Conservation (phyloP, 2,329 filamentous ascomycete genomes). For the Colletotrichum sp. region DNA sequence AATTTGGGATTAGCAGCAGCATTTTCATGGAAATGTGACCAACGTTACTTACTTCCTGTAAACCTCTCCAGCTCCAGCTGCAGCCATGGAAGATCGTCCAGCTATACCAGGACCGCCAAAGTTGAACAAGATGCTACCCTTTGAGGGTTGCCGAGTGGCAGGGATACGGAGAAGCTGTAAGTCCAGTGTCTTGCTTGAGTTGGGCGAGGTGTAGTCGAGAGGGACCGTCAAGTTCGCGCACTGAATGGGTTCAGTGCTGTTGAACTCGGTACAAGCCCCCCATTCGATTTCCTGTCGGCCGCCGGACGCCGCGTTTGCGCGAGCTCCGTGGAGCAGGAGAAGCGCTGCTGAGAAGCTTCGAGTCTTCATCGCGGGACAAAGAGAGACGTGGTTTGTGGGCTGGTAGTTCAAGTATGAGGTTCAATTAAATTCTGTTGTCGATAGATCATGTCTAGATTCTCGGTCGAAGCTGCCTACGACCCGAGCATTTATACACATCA, state of each 20-base stretch:
- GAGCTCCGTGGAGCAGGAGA: neutral
- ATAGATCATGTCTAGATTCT: too few species aligned
- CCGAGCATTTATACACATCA: too few species aligned
- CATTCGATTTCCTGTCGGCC: neutral
- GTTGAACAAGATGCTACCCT: constrained; percentile 35
- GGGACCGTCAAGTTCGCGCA: constrained; percentile 42
- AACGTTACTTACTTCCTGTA: neutral
- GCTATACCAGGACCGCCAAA: constrained; percentile 28
- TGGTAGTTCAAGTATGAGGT: too few species aligned
- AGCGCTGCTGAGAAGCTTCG: too few species aligned
- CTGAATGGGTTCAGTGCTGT: constrained; percentile 25
- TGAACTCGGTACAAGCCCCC: neutral
- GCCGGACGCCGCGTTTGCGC: neutral
- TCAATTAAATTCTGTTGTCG: too few species aligned
- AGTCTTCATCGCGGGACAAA: too few species aligned
- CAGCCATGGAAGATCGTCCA: neutral
- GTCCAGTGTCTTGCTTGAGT: constrained; percentile 24
- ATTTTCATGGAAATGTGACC: too few species aligned
- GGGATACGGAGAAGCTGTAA: constrained; percentile 8
- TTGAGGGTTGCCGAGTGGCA: constrained; percentile 21
- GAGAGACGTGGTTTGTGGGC: too few species aligned
- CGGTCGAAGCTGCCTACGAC: too few species aligned
- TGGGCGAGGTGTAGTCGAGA: constrained; percentile 40
- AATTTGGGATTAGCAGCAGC: fast-evolving
- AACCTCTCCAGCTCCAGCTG: neutral